Conservation (phyloP, 106 monocot genomes). For the Allium cepa region DNA sequence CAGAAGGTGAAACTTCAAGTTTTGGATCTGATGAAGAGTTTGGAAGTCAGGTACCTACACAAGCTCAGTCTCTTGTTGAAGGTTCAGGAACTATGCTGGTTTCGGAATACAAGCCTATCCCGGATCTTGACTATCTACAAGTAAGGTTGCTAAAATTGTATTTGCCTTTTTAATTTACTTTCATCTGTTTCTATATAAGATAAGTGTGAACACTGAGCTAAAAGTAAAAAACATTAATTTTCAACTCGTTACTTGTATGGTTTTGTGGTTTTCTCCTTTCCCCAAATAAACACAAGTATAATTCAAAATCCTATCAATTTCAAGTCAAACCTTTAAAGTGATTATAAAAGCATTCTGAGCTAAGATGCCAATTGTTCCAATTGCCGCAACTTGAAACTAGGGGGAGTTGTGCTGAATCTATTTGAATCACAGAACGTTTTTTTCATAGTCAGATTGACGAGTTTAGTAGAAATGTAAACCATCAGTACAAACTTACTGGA, state of each 20-base stretch:
- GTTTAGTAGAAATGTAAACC: slow-evolving; percentile 54
- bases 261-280: too few species aligned
- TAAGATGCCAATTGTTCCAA: too few species aligned
- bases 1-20: slow-evolving; percentile 17
- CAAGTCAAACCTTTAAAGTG: too few species aligned
- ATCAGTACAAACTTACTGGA: slow-evolving; percentile 89
- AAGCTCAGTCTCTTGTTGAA: slow-evolving; percentile 76
- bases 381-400: slow-evolving; percentile 8
- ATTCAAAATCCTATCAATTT: too few species aligned
- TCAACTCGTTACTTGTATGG: too few species aligned
- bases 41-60: slow-evolving; percentile 57
- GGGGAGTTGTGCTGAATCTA: slow-evolving; percentile 29
- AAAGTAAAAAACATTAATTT: too few species aligned
- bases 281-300: too few species aligned
- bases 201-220: too few species aligned
- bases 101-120: slow-evolving; percentile 35
- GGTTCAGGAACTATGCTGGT: slow-evolving; percentile 59
- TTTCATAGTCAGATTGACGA: slow-evolving; percentile 72
- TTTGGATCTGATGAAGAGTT: slow-evolving; percentile 50
- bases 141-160: slow-evolving; percentile 16
- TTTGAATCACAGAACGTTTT: slow-evolving; percentile 65
- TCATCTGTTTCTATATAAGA: too few species aligned
- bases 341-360: too few species aligned
- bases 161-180: too few species aligned
- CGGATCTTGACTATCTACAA: slow-evolving; percentile 91